These are phyloP conservation scores for Flaveria bidentis DNA, from an alignment of 129 eudicot genomes.

Conservation along the genomic window DNA sequence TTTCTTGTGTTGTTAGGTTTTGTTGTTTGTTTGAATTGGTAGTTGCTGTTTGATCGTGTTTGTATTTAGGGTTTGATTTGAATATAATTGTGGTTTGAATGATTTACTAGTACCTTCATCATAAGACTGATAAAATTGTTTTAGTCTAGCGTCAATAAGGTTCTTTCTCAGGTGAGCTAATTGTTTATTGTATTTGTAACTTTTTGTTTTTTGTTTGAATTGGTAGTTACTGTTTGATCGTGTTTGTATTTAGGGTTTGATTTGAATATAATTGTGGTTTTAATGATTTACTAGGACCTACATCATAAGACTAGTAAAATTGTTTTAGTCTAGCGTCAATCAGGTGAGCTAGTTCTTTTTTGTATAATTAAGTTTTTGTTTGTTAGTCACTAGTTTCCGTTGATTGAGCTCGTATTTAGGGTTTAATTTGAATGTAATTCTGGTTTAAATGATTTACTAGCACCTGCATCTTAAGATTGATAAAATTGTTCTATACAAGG, in stretches of 20 bases:
- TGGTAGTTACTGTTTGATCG: background rate
- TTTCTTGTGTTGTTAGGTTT: slow-evolving; percentile 4
- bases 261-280: background rate
- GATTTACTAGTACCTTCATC: too few relatives aligned
- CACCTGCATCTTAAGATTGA: background rate
- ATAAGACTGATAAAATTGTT: background rate
- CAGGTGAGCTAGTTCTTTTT: too few relatives aligned
- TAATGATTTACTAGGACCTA: slow-evolving; percentile 1
- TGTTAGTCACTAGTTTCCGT: too few relatives aligned
- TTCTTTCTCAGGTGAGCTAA: too few relatives aligned
- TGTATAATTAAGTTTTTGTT: too few relatives aligned
- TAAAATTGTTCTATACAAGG: background rate
- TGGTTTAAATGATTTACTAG: too few relatives aligned
- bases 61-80: slow-evolving; percentile 19
- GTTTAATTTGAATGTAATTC: too few relatives aligned
- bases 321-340: background rate
- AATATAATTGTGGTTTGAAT: slow-evolving; percentile 3
- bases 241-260: slow-evolving; percentile 15
- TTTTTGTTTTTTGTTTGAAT: background rate
- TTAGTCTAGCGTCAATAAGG: background rate
- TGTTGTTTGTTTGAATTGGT: background rate
- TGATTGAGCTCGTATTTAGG: too few relatives aligned
- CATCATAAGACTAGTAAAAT: background rate
- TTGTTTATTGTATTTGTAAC: background rate
- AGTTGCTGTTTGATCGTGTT: background rate